phyloP scores from a whole-genome alignment of 192 early-diverging fungal species.

The Spizellomyces sp. region DNA sequence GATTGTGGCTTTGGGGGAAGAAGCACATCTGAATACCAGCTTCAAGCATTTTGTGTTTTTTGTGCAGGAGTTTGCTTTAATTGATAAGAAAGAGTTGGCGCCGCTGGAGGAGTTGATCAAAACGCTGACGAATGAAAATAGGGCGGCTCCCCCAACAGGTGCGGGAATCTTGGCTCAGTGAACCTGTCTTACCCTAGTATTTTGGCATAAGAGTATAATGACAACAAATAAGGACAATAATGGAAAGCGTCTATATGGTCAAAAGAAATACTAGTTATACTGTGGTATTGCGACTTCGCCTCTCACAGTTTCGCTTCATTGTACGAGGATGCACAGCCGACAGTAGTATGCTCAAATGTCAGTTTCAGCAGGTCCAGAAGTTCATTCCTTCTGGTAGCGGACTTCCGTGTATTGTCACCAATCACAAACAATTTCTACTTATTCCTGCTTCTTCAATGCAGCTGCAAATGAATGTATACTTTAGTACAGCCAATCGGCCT shows the following conservation, averaged over 20 bases:
- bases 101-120: slow-evolving; percentile 56
- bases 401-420: too few relatives aligned
- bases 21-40: slow-evolving; percentile 88
- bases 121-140: slow-evolving; percentile 33
- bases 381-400: too few relatives aligned
- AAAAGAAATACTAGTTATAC: too few relatives aligned
- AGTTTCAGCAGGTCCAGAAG: too few relatives aligned
- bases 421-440: background rate
- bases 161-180: slow-evolving; percentile 5
- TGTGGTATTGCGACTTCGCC: too few relatives aligned
- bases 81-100: slow-evolving; percentile 62
- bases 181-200: too few relatives aligned
- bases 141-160: slow-evolving; percentile 3
- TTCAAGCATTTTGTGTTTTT: slow-evolving; percentile 95
- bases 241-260: too few relatives aligned
- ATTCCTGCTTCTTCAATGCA: slow-evolving; percentile 21
- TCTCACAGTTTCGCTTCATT: too few relatives aligned
- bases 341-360: too few relatives aligned
- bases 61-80: slow-evolving; percentile 82
- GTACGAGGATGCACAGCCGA: too few relatives aligned
- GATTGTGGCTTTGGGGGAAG: slow-evolving; percentile 76
- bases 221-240: too few relatives aligned
- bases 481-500: background rate
- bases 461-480: background rate
- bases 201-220: too few relatives aligned